A percentile compares a stretch with the other conserved stretches of the same genome.
Evolutionary conservation across 345 rosid species (phyloP).

Genomic region (Pistacia vera): DNA sequence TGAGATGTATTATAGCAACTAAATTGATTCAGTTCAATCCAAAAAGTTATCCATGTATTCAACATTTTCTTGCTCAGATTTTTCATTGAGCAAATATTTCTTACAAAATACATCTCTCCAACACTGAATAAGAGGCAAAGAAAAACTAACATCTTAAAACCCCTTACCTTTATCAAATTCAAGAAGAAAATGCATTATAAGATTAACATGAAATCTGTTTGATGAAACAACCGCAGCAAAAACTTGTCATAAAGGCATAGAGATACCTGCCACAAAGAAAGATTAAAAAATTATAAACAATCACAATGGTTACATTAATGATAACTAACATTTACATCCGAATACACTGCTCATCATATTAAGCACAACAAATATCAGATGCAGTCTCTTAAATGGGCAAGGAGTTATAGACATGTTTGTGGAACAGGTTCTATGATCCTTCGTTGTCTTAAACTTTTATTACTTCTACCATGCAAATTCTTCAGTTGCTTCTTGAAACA

Average conservation of each 20-base stretch:
- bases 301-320: background rate
- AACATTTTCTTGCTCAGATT: constrained; percentile 3
- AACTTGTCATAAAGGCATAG: constrained; percentile 35
- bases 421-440: no score
- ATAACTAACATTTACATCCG: background rate
- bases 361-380: background rate
- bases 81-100: constrained; percentile 4
- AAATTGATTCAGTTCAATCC: background rate
- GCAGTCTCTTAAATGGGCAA: background rate
- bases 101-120: background rate
- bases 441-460: no score
- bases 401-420: background rate
- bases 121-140: constrained; percentile 1
- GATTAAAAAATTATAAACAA: background rate
- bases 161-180: constrained; percentile 10
- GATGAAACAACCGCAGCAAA: background rate
- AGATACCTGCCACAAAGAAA: constrained; percentile 23
- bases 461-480: background rate
- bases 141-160: background rate
- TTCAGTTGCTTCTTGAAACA: background rate
- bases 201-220: background rate
- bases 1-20: background rate
- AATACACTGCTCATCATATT: background rate
- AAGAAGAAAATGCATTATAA: background rate
- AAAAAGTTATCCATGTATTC: background rate